Conservation (phyloP, 768 basidiomycete species). For the Leucogyrophana mollusca region DNA sequence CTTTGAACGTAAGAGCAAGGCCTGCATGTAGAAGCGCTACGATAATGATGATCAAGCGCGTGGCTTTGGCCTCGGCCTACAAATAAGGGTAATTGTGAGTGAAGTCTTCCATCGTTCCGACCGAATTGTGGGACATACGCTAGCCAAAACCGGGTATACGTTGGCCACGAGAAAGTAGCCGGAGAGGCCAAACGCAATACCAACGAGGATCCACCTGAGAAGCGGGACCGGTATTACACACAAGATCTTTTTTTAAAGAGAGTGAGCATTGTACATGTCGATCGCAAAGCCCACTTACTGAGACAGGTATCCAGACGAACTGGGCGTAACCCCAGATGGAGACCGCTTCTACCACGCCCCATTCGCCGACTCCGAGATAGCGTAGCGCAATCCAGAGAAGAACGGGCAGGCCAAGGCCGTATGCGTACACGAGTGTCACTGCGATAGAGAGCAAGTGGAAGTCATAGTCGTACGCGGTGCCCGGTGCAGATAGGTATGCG, state of each 20-base stretch:
- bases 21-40: constrained; percentile 75
- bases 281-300: constrained; percentile 45
- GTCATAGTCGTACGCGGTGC: constrained; percentile 69
- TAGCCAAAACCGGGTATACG: constrained; percentile 86
- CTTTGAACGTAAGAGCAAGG: constrained; percentile 83
- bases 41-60: constrained; percentile 77
- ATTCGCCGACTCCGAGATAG: constrained; percentile 87
- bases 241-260: constrained; percentile 59
- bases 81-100: neutral
- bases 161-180: constrained; percentile 85
- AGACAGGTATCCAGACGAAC: constrained; percentile 87
- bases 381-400: constrained; percentile 81
- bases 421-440: constrained; percentile 81
- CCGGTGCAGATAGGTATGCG: constrained; percentile 72
- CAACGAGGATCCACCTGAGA: constrained; percentile 79
- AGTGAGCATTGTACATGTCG: neutral
- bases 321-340: constrained; percentile 80
- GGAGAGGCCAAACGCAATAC: constrained; percentile 71
- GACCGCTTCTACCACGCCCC: constrained; percentile 83
- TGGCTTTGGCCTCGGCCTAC: constrained; percentile 85
- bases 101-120: neutral
- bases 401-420: constrained; percentile 80
- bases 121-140: constrained; percentile 50
- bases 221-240: constrained; percentile 85
- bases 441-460: constrained; percentile 84